Evolutionary conservation across 495 filamentous ascomycete genomes (phyloP).

Genomic region (Cryomyces minteri): DNA sequence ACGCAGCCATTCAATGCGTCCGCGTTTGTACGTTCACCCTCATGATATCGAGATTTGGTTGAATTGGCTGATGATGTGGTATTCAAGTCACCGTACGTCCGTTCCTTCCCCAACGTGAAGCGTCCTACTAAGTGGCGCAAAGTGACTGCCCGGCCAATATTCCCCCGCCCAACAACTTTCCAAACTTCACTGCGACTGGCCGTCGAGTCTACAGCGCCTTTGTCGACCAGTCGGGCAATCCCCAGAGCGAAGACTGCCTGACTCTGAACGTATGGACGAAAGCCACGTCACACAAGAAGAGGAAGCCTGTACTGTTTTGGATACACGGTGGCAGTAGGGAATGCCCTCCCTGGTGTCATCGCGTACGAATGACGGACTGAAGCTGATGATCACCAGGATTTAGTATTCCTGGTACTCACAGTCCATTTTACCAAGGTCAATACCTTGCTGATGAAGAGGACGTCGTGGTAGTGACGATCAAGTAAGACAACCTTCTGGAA

Average conservation of each 20-base stretch:
- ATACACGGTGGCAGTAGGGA: conserved; percentile 26
- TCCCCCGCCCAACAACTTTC: background rate
- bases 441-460: conserved; percentile 21
- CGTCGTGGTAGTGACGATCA: conserved; percentile 27
- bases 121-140: too few species aligned
- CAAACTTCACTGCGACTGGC: background rate
- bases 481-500: too few species aligned
- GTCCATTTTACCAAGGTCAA: conserved; percentile 23
- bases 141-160: background rate
- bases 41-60: too few species aligned
- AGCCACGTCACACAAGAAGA: conserved; percentile 1
- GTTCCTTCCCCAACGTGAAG: too few species aligned
- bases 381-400: too few species aligned
- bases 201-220: background rate
- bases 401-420: conserved; percentile 15
- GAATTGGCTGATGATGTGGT: too few species aligned
- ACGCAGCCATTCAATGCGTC: too few species aligned
- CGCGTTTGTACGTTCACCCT: too few species aligned
- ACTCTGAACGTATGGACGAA: conserved; percentile 28
- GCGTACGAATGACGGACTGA: too few species aligned
- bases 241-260: conserved; percentile 27
- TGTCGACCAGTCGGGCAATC: background rate
- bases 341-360: too few species aligned
- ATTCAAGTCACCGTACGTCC: too few species aligned
- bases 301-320: conserved; percentile 21